phyloP scores from a whole-genome alignment of 2,329 filamentous ascomycete genomes.

The Chalara sp. region DNA sequence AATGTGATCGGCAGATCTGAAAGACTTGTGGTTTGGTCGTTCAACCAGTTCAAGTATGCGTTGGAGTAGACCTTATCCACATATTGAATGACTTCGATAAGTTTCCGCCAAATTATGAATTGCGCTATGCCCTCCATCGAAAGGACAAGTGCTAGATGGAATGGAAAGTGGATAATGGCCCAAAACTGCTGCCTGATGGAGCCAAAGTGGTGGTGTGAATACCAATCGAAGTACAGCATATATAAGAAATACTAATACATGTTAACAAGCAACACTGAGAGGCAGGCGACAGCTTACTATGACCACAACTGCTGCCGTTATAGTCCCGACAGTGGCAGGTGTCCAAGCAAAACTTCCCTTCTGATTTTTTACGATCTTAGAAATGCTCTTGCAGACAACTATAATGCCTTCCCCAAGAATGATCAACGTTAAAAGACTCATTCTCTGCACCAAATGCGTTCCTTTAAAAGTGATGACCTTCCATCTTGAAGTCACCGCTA shows the following conservation, averaged over 20 bases:
- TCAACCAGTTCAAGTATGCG: no score
- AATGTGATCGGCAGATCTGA: no score
- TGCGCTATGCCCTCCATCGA: no score
- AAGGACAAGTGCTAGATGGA: no score
- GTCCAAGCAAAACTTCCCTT: slow-evolving; percentile 6
- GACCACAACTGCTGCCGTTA: slow-evolving; percentile 10
- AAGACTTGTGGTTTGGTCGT: no score
- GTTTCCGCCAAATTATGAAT: no score
- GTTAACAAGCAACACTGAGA: background rate
- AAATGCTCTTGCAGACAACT: slow-evolving; percentile 16
- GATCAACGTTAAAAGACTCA: slow-evolving; percentile 52
- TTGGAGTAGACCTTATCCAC: no score
- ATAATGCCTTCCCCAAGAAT: slow-evolving; percentile 31
- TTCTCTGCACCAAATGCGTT: slow-evolving; percentile 50
- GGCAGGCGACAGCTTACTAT: slow-evolving; percentile 5
- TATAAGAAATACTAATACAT: slow-evolving; percentile 17
- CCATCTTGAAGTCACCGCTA: slow-evolving; percentile 14
- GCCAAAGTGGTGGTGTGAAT: slow-evolving; percentile 13
- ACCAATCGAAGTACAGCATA: slow-evolving; percentile 21
- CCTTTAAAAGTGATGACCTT: slow-evolving; percentile 44
- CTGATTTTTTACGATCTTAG: slow-evolving; percentile 1
- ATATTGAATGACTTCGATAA: no score
- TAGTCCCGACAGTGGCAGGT: slow-evolving; percentile 8
- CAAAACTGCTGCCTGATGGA: slow-evolving; percentile 25
- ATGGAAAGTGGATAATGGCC: slow-evolving; percentile 35